Base-by-base conservation (phyloP, 306 rosid genomes). In the Parietaria judaica region DNA sequence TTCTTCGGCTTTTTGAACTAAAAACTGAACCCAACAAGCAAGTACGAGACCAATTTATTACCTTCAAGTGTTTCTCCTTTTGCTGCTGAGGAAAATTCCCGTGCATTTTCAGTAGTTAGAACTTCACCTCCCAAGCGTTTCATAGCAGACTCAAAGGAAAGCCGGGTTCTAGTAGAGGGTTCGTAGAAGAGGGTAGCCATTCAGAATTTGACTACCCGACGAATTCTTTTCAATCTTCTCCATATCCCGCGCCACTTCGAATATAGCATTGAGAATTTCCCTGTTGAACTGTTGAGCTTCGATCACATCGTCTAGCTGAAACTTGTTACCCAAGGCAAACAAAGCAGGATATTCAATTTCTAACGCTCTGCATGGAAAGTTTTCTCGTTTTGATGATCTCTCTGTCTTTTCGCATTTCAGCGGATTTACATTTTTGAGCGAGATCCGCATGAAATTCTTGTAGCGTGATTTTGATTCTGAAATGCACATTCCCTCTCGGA, bases 31-130 rank as follows among this genome's bases (percentile, higher is more conserved):
- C n/a, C n/a, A n/a, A n/a, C n/a, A n/a, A n/a, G n/a, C n/a, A n/a
- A n/a, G n/a, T n/a, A 39, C 7, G 44, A 39, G 46, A 6, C 41
- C 46, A 68, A 60, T 9, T 41, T 37, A 45, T 72, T 39, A 90
- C 97, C 95, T 81, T 90, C 94, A 60, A 90, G 95, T 6, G 97
- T 90, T 78, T 90, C 97, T 77, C 90, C 95, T 74, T 87, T 90
- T 58, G 97, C 88, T 23, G 94, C 95, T 0, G 97, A 90, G 3
- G 95, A 90, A 76, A 90, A 90, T 73, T 90, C 97, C 61, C 85
- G 69, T 0, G 97, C 97, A 78, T 87, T 87, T 83, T 90, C 97
- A 47, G 97, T 90, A 16, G 97, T 84, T 60, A 90, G 78, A 55
- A 87, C 96, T 66, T 90, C 91, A 53, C 96, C 97, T 6, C 97